These are phyloP conservation scores for Zangia roseola DNA, from an alignment of 768 basidiomycete species.

Conservation along the genomic window DNA sequence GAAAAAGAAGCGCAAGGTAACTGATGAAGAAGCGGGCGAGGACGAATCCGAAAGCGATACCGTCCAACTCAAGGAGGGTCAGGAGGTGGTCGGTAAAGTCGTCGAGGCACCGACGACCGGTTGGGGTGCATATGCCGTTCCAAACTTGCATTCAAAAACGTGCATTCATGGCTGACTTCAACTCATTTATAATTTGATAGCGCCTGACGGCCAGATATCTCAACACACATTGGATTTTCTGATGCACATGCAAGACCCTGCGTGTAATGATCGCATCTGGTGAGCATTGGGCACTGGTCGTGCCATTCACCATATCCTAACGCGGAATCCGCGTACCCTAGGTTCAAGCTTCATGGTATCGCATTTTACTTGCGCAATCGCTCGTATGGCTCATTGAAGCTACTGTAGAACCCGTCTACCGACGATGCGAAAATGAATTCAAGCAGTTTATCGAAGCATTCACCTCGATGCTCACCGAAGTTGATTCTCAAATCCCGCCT, in stretches of 20 bases:
- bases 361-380: neutral
- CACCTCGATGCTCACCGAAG: constrained; percentile 62
- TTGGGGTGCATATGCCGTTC: constrained; percentile 45
- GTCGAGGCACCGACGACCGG: constrained; percentile 82
- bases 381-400: neutral
- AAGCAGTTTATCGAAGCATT: constrained; percentile 77
- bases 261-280: constrained; percentile 86
- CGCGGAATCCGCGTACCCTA: constrained; percentile 25
- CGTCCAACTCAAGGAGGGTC: constrained; percentile 56
- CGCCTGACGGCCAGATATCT: constrained; percentile 83
- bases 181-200: constrained; percentile 42
- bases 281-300: constrained; percentile 28
- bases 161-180: neutral
- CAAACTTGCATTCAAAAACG: neutral
- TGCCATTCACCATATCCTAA: neutral
- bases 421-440: constrained; percentile 83
- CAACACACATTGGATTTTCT: constrained; percentile 84
- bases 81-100: constrained; percentile 71
- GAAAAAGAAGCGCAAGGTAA: constrained; percentile 27
- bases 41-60: constrained; percentile 38
- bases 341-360: constrained; percentile 82
- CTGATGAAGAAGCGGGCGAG: constrained; percentile 7
- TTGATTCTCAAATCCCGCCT: constrained; percentile 81
- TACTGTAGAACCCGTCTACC: constrained; percentile 26
- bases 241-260: constrained; percentile 62